Base-by-base conservation (phyloP, 106 monocot genomes). In the Dendrobium huoshanense region DNA sequence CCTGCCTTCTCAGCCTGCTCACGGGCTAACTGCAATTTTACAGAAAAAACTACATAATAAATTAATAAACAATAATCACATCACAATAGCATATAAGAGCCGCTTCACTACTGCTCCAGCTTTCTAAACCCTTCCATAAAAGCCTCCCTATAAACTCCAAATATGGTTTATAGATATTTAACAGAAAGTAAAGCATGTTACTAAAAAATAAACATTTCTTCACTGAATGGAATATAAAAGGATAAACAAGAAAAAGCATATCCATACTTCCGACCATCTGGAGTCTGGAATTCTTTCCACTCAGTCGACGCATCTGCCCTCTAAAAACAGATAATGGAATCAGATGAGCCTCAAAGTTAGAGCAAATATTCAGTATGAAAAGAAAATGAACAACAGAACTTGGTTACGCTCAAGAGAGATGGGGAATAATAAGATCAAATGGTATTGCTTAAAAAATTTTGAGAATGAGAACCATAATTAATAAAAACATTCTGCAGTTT, bases 281-380 rank as follows among this genome's bases (percentile, higher is more conserved):
- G 29, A n/a, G 99, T 91, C 18, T 87, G 91, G 77, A 93, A 93
- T 73, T 99, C 99, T 83, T 99, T 99, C 99, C 99, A 99, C 4
- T 86, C 95, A 82, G 95, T 95, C 4, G 95, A 93, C 77, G 99
- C 95, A 91, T 99, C 99, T 54, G 99, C 99, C 77, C 91, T 93
- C 99, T 99, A 81, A 55, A 58, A 82, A 79, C 83, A 61, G 45
- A 44, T 84, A 19, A 83, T 5, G 55, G 82, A 42, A 40, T 27
- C 79, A 4, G 51, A 67, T 81, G 59, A 86, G 81, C 31, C 51
- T 19, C 25, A 81, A 79, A 68, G 22, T 40, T 0, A 40, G 9
- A 31, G 20, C 9, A 85, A 31, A 59, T 41, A 73, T 29, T 7
- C 17, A 67, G 25, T 67, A 67, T 5, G 9, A 74, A 5, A 74